Conservation (phyloP, 805 yeast species). For the Starmerella davenportii region DNA sequence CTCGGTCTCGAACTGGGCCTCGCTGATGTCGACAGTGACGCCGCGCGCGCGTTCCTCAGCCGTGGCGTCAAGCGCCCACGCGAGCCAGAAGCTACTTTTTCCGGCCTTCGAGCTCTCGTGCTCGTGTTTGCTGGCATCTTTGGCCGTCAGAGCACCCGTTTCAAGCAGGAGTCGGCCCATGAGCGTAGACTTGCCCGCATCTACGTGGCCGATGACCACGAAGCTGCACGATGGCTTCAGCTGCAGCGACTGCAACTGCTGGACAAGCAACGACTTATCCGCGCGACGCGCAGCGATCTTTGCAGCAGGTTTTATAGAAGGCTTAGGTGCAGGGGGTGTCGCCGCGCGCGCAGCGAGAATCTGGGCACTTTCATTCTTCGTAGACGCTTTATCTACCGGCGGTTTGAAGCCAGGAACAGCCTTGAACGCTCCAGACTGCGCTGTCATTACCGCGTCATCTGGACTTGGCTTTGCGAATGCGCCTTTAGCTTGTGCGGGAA, state of each 20-base stretch:
- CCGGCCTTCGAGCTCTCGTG: conserved; percentile 51
- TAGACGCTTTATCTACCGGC: not conserved
- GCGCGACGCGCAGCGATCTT: not conserved
- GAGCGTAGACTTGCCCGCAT: conserved; percentile 68
- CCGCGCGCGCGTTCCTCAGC: conserved; percentile 57
- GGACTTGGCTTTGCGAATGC: conserved; percentile 45
- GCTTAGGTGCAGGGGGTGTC: not conserved
- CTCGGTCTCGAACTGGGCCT: conserved; percentile 44
- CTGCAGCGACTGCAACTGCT: conserved; percentile 30
- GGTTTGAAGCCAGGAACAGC: too few species aligned
- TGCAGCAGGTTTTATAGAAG: not conserved
- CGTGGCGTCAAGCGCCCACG: conserved; percentile 76
- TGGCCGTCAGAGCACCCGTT: conserved; percentile 45
- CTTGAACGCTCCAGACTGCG: conserved; percentile 28
- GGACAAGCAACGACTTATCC: conserved; percentile 23
- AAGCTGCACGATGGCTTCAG: conserved; percentile 23
- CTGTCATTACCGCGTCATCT: conserved; percentile 49
- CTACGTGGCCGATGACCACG: conserved; percentile 74
- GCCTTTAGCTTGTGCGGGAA: conserved; percentile 31
- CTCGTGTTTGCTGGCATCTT: conserved; percentile 42
- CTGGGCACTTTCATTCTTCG: not conserved
- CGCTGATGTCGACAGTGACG: conserved; percentile 62
- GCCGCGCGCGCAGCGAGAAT: conserved; percentile 1
- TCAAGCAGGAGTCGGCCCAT: conserved; percentile 59
- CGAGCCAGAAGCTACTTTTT: conserved; percentile 62